These are phyloP conservation scores for Podospora pseudoanserina DNA, from an alignment of 495 filamentous ascomycete genomes.

Conservation along the genomic window DNA sequence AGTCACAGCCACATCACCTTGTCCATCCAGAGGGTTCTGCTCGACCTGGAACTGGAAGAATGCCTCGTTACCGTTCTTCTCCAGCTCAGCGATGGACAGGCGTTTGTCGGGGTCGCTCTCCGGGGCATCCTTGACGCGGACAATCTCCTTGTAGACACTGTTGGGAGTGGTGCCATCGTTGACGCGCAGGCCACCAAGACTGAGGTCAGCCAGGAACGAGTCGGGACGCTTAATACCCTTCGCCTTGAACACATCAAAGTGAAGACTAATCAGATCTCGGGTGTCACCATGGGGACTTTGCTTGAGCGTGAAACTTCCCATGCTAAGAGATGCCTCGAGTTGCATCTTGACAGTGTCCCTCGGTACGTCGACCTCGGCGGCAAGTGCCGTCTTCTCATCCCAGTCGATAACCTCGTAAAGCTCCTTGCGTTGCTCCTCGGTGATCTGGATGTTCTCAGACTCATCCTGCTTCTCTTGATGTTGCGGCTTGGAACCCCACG, in stretches of 20 bases:
- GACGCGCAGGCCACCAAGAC: constrained; percentile 86
- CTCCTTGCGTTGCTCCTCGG: constrained; percentile 92
- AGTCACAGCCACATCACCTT: constrained; percentile 83
- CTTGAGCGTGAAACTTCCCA: constrained; percentile 89
- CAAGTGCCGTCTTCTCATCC: constrained; percentile 89
- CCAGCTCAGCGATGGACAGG: constrained; percentile 61
- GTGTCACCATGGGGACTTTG: constrained; percentile 76
- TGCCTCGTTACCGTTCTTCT: constrained; percentile 58
- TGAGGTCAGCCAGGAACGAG: constrained; percentile 81
- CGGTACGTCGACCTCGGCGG: constrained; percentile 83
- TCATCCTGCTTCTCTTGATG: constrained; percentile 53
- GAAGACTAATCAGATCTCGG: constrained; percentile 77
- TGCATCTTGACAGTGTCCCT: constrained; percentile 89
- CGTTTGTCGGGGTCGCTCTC: constrained; percentile 46
- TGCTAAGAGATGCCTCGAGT: constrained; percentile 81
- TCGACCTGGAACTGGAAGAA: constrained; percentile 92
- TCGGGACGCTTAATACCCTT: constrained; percentile 84
- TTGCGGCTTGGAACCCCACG: constrained; percentile 73
- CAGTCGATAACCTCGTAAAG: constrained; percentile 96
- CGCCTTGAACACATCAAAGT: constrained; percentile 91
- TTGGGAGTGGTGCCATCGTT: constrained; percentile 93
- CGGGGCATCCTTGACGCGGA: constrained; percentile 84
- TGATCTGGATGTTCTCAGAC: constrained; percentile 73
- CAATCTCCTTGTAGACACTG: constrained; percentile 87
- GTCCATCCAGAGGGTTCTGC: constrained; percentile 88